Base-by-base conservation (phyloP, 2,329 filamentous ascomycete species). In the Cladosporium sphaerospermum region DNA sequence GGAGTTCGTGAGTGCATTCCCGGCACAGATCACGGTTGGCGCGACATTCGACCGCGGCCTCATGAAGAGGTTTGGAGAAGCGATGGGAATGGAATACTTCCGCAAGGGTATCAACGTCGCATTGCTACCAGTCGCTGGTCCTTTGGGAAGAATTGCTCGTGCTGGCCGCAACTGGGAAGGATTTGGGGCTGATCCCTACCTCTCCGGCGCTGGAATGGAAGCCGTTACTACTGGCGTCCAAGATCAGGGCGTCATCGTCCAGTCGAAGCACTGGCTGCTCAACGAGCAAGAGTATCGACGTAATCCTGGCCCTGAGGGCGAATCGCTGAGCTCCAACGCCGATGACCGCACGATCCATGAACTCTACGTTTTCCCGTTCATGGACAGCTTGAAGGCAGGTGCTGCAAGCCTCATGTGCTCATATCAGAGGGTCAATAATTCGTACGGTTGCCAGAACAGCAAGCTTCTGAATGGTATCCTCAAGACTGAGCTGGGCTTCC, bases 41-140 rank as follows among this genome's bases (percentile, higher is more conserved):
- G 88, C 89, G 0, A 95, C 89, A 0, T 95, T 87, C 84, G 91
- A 89, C 67, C 86, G 82, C 59, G 80, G 86, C 31, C 62, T 82
- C 47, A 74, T 78, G 0, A 75, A 78, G 40, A 67, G 71, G 32
- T 59, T 69, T 19, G 70, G 65, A 8, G 50, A 59, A 2, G 62
- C 60, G 9, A 64, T 72, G 61, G 71, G 68, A 3, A 53, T 49
- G 9, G 60, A 61, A 19, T 61, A 59, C 45, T 60, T 50, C 16
- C 52, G 42, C 28, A 62, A 62, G 43, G 60, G 60, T 14, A 77
- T 81, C 34, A 82, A 88, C 63, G 74, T 88, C 52, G 82, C 58
- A 23, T 43, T 56, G 14, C 84, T 84, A 73, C 57, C 68, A 74
- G 37, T 70, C 69, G 31, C 75, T 73, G 11, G 68, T 69, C 49